Evolutionary conservation across 352 stramenopile genomes (phyloP), one percentile per base, ranked within the genome.

Genomic region (Globisporangium paddicum): DNA sequence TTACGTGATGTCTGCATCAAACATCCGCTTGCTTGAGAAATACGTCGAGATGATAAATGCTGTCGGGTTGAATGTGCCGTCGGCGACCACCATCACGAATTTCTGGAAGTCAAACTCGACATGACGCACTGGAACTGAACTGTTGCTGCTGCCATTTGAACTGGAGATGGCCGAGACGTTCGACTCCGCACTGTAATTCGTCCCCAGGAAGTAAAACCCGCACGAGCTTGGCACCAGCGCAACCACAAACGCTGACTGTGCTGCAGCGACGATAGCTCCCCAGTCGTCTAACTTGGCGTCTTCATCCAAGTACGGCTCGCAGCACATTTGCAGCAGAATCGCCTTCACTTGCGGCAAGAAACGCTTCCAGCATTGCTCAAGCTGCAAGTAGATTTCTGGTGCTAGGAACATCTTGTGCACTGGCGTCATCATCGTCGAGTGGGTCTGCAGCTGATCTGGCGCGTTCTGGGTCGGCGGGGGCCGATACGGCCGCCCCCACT

Each of bases 81-180:
- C 80, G 5, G 77, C 55, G 30, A 90, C 61, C 5, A 64, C 66
- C 18, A 90, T 67, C 6, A 63, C 57, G 40, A 72, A 72, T 50
- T 73, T 73, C 28, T 62, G 54, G 44, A 86, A 77, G 48, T 90
- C 80, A 45, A 90, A 87, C 48, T 90, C 77, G 3, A 90, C 70
- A 53, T 82, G 66, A 16, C 77, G 80, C 51, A 88, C 55, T 14
- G 73, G 63, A 4, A 65, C 50, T 16, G 34, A 41, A 9, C 41
- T 46, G 13, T 44, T 58, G 19, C 21, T 58, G 35, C 34, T 32
- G 13, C 19, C 28, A 21, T 19, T 55, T 21, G 49, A 35, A 18
- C 34, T 25, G 30, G 1, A n/a, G 2, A 9, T 10, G 2, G 35
- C 3, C 11, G 30, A 35, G 13, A 10, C 21, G n/a, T 7, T 59